phyloP scores from a whole-genome alignment of 2,329 filamentous ascomycete genomes.

The Pseudophaeomoniella oleicola region DNA sequence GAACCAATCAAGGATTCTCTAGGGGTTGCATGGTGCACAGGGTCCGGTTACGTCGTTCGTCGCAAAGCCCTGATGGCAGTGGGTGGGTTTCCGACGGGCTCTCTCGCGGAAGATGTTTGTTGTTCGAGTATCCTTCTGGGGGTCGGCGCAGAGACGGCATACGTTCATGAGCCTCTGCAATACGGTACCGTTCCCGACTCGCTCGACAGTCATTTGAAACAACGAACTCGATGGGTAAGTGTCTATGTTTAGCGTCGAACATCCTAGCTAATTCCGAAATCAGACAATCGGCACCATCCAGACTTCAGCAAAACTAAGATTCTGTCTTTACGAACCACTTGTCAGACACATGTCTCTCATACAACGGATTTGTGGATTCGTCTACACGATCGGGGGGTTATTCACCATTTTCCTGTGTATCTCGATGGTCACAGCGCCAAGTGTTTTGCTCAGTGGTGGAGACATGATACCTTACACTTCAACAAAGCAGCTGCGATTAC shows the following conservation, averaged over 20 bases:
- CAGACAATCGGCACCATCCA: slow-evolving; percentile 28
- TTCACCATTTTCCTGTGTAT: slow-evolving; percentile 27
- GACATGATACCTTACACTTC: slow-evolving; percentile 37
- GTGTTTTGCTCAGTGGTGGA: slow-evolving; percentile 37
- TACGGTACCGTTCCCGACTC: slow-evolving; percentile 20
- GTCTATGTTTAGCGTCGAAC: too few relatives aligned
- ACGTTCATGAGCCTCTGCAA: slow-evolving; percentile 15
- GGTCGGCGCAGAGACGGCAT: slow-evolving; percentile 15
- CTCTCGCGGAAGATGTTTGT: slow-evolving; percentile 16
- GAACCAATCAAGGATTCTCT: slow-evolving; percentile 16
- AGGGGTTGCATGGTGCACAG: slow-evolving; percentile 17
- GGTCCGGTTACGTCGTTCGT: slow-evolving; percentile 16
- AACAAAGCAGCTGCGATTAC: slow-evolving; percentile 35
- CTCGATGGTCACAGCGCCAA: slow-evolving; percentile 34
- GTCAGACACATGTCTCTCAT: slow-evolving; percentile 35
- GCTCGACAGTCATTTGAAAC: slow-evolving; percentile 22
- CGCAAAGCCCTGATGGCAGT: slow-evolving; percentile 15
- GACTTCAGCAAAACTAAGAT: slow-evolving; percentile 39
- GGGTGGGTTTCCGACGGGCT: slow-evolving; percentile 15
- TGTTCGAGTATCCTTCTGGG: slow-evolving; percentile 15
- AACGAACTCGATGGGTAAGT: slow-evolving; percentile 20
- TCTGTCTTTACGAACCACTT: slow-evolving; percentile 34
- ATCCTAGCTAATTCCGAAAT: too few relatives aligned
- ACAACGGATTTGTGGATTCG: slow-evolving; percentile 39
- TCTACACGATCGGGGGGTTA: slow-evolving; percentile 35